Evolutionary conservation across 2,329 filamentous ascomycete species (phyloP), one percentile per base, ranked within the genome.

Genomic region (Aspergillus sp.): DNA sequence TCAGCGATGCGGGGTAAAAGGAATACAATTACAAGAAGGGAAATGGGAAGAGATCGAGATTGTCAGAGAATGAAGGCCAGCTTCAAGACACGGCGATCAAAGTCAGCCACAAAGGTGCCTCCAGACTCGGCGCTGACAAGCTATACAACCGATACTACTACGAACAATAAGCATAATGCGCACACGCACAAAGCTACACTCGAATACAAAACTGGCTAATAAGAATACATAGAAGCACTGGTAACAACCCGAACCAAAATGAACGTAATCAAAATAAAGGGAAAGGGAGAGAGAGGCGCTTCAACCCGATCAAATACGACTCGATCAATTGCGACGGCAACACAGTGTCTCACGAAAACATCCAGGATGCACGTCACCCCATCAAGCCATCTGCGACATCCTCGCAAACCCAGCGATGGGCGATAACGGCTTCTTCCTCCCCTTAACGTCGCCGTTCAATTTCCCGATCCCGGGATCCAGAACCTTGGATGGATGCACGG

Each of bases 1-100:
- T 30, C 27, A 46, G 41, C 51, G 55, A 56, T 61, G 62, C 62
- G 62, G 62, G 62, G 62, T 64, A 41, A 43, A 45, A 43, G 6
- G 9, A 19, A 10, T 9, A 39, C 17, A 20, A 12, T 17, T n/a
- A 20, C 15, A 39, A 39, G n/a, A 17, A 19, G 10, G 17, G 10
- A 20, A 39, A 39, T 39, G 7, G 10, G 15, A 19, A 12, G 37
- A 19, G 17, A 39, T 13, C 13, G 33, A 17, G 15, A 35, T 17
- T 17, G 15, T n/a, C 33, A 35, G 33, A n/a, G 15, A n/a, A n/a
- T 7, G 13, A n/a, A n/a, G 13, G n/a, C 32, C 9, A 35, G 33
- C 33, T 35, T n/a, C 13, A n/a, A 35, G 30, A 32, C 30, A 13
- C 30, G 20, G 9, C 5, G 25, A 4, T 7, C 10, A 12, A 12